Percentiles rank a stretch among this genome's conserved stretches.
phyloP scores from a whole-genome alignment of 371 early-diverging fungal genomes.

The Mortierella sp. region DNA sequence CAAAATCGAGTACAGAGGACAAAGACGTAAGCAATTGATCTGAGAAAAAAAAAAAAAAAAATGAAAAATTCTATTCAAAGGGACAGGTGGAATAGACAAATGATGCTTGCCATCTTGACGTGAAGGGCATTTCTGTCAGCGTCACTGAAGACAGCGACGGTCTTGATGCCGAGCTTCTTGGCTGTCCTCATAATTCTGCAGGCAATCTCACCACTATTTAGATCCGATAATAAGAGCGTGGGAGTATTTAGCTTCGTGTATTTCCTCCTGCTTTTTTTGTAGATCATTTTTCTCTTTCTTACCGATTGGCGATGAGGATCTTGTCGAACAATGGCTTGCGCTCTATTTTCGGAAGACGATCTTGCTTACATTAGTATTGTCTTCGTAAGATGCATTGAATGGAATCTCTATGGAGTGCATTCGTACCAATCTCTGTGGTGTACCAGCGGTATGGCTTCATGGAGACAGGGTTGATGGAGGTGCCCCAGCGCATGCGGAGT shows the following conservation, averaged over 20 bases:
- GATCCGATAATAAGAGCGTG: constrained; percentile 3
- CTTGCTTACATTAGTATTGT: too few relatives aligned
- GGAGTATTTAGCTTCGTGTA: neutral
- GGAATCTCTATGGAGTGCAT: too few relatives aligned
- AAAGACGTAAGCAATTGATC: neutral
- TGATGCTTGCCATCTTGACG: constrained; percentile 73
- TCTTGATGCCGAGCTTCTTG: constrained; percentile 91
- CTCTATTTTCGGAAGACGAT: too few relatives aligned
- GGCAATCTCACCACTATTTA: constrained; percentile 86
- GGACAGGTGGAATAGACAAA: too few relatives aligned
- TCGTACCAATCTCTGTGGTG: constrained; percentile 54
- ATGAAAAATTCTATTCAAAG: constrained; percentile 1
- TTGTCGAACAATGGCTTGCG: constrained; percentile 85
- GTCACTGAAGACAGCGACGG: constrained; percentile 96
- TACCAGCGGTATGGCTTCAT: constrained; percentile 52
- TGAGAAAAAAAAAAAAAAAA: neutral
- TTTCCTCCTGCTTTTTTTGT: neutral
- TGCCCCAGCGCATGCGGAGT: constrained; percentile 54
- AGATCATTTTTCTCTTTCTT: neutral
- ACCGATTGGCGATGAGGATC: constrained; percentile 89
- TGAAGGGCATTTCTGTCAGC: constrained; percentile 89
- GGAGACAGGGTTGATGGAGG: constrained; percentile 43
- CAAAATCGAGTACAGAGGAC: neutral
- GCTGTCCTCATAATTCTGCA: constrained; percentile 90
- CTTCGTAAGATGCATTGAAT: neutral